Evolutionary conservation across 1,284 basidiomycete genomes (phyloP).

Genomic region (Ceratobasidium sp.): DNA sequence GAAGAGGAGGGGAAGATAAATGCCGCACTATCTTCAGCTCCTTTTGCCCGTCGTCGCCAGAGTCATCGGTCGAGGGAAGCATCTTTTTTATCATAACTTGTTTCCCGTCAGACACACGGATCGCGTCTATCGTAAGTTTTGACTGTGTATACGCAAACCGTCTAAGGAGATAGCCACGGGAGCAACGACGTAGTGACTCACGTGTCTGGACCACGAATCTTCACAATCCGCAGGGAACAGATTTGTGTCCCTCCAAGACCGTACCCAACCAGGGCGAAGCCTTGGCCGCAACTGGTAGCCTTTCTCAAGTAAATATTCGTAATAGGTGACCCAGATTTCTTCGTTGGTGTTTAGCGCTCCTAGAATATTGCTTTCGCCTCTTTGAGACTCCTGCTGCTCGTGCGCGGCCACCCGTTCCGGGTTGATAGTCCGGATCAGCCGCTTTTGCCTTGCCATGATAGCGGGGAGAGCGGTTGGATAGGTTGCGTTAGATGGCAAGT

Average conservation of each 20-base stretch:
- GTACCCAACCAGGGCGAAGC: conserved; percentile 16
- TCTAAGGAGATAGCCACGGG: neutral
- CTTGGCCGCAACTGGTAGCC: conserved; percentile 13
- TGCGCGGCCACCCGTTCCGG: too few relatives aligned
- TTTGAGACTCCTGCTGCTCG: too few relatives aligned
- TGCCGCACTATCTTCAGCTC: conserved; percentile 35
- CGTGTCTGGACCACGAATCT: neutral
- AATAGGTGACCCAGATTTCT: neutral
- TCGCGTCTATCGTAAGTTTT: conserved; percentile 3
- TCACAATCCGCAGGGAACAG: neutral
- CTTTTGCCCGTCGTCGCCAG: conserved; percentile 7
- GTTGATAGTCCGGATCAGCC: too few relatives aligned
- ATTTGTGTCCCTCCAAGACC: conserved; percentile 18
- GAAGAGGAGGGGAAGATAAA: conserved; percentile 16
- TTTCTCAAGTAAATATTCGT: neutral
- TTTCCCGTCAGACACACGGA: neutral
- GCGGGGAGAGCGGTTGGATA: too few relatives aligned
- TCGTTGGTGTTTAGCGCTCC: too few relatives aligned
- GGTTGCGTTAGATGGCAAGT: too few relatives aligned
- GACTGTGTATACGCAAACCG: neutral
- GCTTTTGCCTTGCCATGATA: too few relatives aligned
- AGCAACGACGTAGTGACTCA: neutral
- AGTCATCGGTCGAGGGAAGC: neutral
- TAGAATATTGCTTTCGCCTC: too few relatives aligned
- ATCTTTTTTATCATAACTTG: neutral